These are phyloP conservation scores for Pichia sp. DNA, from an alignment of 1,139 yeast genomes.

Conservation along the genomic window DNA sequence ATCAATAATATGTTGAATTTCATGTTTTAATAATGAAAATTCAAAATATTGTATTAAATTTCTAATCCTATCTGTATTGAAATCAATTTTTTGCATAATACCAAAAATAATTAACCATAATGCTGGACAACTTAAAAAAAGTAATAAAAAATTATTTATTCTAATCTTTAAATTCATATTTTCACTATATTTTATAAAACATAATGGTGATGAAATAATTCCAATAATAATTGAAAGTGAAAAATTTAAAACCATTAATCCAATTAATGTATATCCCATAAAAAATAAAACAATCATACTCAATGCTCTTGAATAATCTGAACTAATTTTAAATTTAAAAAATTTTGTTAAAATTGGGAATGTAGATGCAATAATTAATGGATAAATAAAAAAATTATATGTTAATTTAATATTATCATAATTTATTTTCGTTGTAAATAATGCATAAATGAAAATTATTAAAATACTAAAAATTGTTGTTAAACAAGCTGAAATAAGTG, in stretches of 20 bases:
- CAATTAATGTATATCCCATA: constrained; percentile 63
- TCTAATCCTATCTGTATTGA: constrained; percentile 25
- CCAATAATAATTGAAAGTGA: constrained; percentile 73
- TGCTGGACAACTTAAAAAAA: constrained; percentile 29
- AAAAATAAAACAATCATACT: constrained; percentile 37
- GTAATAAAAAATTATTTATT: constrained; percentile 19
- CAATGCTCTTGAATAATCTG: constrained; percentile 33
- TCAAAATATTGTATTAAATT: constrained; percentile 28
- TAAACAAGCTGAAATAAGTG: constrained; percentile 21
- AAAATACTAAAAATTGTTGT: constrained; percentile 15
- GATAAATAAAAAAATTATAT: constrained; percentile 8
- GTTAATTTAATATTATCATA: constrained; percentile 6
- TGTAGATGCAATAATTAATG: constrained; percentile 2
- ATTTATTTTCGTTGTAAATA: constrained; percentile 12
- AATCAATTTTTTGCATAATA: constrained; percentile 17
- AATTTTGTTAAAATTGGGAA: constrained; percentile 10
- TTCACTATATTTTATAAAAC: constrained; percentile 49
- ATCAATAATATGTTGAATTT: constrained; percentile 30
- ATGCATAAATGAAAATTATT: constrained; percentile 18
- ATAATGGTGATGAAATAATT: constrained; percentile 61
- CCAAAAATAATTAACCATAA: constrained; percentile 26
- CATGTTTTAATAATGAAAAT: constrained; percentile 15
- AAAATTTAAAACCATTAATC: constrained; percentile 78
- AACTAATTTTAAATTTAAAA: constrained; percentile 5
- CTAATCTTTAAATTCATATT: neutral